Evolutionary conservation across 108 stramenopile species (phyloP), one percentile per base, ranked within the genome.

Genomic region (Fragilariopsis cylindrus): DNA sequence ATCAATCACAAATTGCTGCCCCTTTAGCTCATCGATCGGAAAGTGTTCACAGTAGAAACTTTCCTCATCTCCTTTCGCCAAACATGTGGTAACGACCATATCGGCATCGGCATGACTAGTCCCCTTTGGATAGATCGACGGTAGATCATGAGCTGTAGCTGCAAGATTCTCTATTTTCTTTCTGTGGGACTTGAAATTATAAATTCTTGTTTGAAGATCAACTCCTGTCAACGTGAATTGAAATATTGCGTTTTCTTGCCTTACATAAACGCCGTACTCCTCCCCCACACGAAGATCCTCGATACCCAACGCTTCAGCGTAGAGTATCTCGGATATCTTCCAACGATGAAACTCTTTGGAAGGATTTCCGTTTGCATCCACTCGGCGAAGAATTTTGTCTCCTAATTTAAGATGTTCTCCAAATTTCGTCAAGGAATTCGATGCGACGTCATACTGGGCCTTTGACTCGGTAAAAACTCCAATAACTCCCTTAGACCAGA

Each of bases 401-500:
- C 69, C 77, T n/a, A 75, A 63, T 56, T 82, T 77, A 12, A 82
- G 67, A 21, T 70, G 16, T 41, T 72, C 48, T 5, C 81, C 81
- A 40, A 63, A n/a, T 62, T 82, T 82, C 16, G 55, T 75, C 13
- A 82, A 57, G 13, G 55, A 30, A 48, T 78, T 78, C 15, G 68
- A 54, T 2, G 64, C 54, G 19, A 47, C 12, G 57, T 82, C 81
- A 68, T 78, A 82, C 30, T 48, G 21, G 3, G 73, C 74, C 39
- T 78, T 68, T 39, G 73, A 48, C 16, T 77, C 56, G 9, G 74
- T 56, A 47, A 53, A 63, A 53, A 62, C 49, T 52, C 67, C 66
- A 43, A 82, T 57, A 15, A 82, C n/a, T 19, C 77, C 81, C 47
- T 75, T 78, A 4, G 77, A 78, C 77, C 73, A 74, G 40, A 82